These are phyloP conservation scores for Blepharisma japonicum DNA, from an alignment of 73 alveolate species.

Conservation along the genomic window DNA sequence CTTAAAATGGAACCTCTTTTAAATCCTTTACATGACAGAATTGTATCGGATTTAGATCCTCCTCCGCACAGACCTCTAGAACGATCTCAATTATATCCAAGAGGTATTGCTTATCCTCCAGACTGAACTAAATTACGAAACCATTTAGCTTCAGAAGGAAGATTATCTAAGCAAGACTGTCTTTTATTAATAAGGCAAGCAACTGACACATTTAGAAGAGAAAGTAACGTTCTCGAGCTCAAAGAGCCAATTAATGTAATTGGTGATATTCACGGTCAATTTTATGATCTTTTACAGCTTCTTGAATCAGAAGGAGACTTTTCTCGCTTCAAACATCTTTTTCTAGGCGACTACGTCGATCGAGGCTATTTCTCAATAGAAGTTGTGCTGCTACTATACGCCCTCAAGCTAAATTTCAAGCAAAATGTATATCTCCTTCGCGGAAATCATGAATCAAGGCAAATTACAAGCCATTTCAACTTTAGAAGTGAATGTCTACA, in stretches of 20 bases:
- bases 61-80: neutral
- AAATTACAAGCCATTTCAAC: conserved; percentile 64
- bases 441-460: conserved; percentile 39
- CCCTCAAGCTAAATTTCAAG: conserved; percentile 64
- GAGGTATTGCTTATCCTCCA: conserved; percentile 34
- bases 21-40: neutral
- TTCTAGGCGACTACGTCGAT: conserved; percentile 86
- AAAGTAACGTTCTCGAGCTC: conserved; percentile 49
- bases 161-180: conserved; percentile 43
- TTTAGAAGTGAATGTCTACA: conserved; percentile 59
- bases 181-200: conserved; percentile 33
- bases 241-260: conserved; percentile 63
- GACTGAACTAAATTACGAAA: conserved; percentile 54
- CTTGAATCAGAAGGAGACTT: conserved; percentile 73
- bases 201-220: conserved; percentile 26
- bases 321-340: conserved; percentile 71
- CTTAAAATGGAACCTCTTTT: neutral
- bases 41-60: neutral
- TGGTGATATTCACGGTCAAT: conserved; percentile 80
- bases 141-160: conserved; percentile 60
- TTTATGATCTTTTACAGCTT: conserved; percentile 60
- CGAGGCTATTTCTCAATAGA: conserved; percentile 81
- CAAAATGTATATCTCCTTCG: conserved; percentile 55
- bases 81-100: neutral
- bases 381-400: conserved; percentile 55